Evolutionary conservation across 768 basidiomycete genomes (phyloP).

Genomic region (Rickenella mellea): DNA sequence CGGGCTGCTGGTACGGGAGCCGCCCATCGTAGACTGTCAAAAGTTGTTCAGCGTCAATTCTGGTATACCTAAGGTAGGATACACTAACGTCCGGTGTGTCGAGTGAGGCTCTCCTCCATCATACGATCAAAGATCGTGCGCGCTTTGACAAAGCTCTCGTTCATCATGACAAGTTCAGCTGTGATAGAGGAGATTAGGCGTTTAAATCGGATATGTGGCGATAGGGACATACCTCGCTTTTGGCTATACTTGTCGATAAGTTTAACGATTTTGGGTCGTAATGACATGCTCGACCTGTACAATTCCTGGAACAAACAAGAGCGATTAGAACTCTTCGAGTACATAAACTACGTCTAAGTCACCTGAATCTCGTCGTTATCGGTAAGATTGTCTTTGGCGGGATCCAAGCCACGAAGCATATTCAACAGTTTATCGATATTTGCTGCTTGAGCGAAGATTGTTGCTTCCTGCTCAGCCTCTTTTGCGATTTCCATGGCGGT

Average conservation of each 20-base stretch:
- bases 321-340: conserved; percentile 1
- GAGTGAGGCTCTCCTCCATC: conserved; percentile 84
- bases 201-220: not conserved
- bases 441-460: conserved; percentile 79
- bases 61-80: not conserved
- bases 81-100: conserved; percentile 53
- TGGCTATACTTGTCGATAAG: conserved; percentile 96
- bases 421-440: conserved; percentile 74
- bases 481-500: conserved; percentile 63
- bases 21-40: conserved; percentile 46
- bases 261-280: conserved; percentile 92
- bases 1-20: conserved; percentile 14
- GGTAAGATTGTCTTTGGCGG: conserved; percentile 72
- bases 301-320: conserved; percentile 49
- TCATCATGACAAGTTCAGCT: conserved; percentile 94
- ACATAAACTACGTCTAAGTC: conserved; percentile 9
- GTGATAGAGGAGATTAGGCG: conserved; percentile 2
- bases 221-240: conserved; percentile 54
- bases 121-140: conserved; percentile 85
- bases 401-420: conserved; percentile 67
- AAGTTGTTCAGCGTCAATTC: conserved; percentile 5
- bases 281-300: conserved; percentile 80
- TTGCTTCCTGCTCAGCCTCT: conserved; percentile 82
- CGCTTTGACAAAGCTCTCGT: conserved; percentile 86
- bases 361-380: conserved; percentile 90